Percentiles rank a stretch among this genome's conserved stretches.
Evolutionary conservation across 495 filamentous ascomycete species (phyloP).

Genomic region (Penicillium odoratum): DNA sequence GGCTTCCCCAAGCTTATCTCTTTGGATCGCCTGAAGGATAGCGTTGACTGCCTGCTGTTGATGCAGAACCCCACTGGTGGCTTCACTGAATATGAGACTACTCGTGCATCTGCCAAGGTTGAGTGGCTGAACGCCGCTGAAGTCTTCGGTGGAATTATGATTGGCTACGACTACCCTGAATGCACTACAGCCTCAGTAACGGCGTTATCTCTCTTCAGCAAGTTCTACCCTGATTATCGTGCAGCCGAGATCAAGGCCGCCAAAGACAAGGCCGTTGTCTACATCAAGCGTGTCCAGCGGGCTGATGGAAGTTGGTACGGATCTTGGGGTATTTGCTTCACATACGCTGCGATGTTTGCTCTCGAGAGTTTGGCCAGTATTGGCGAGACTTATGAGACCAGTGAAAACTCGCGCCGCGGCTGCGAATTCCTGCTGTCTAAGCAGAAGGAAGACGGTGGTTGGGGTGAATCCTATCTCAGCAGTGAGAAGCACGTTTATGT

Average conservation of each 20-base stretch:
- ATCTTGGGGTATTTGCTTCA: conserved; percentile 96
- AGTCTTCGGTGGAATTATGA: conserved; percentile 96
- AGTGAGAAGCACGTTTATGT: conserved; percentile 61
- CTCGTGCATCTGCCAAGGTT: conserved; percentile 70
- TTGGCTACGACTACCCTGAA: conserved; percentile 96
- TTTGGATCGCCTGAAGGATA: conserved; percentile 74
- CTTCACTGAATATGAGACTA: conserved; percentile 86
- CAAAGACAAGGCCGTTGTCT: conserved; percentile 68
- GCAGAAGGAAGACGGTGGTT: conserved; percentile 87
- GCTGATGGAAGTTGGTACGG: conserved; percentile 92
- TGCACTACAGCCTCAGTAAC: conserved; percentile 97
- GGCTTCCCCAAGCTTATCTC: conserved; percentile 75
- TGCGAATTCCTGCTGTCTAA: conserved; percentile 84
- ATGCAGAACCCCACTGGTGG: conserved; percentile 90
- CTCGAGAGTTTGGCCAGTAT: conserved; percentile 79
- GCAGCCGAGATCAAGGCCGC: conserved; percentile 70
- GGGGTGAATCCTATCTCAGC: conserved; percentile 92
- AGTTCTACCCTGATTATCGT: conserved; percentile 79
- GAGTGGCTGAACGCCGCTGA: conserved; percentile 93
- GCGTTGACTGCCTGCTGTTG: conserved; percentile 84
- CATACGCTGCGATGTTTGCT: conserved; percentile 94
- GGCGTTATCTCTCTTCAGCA: conserved; percentile 76
- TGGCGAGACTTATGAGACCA: conserved; percentile 79
- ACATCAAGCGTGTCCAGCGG: conserved; percentile 79
- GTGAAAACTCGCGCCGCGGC: conserved; percentile 64